A percentile compares a stretch with the other conserved stretches of the same genome.
Conservation (phyloP, 202 grass and related monocot species). For the Panicum virgatum region DNA sequence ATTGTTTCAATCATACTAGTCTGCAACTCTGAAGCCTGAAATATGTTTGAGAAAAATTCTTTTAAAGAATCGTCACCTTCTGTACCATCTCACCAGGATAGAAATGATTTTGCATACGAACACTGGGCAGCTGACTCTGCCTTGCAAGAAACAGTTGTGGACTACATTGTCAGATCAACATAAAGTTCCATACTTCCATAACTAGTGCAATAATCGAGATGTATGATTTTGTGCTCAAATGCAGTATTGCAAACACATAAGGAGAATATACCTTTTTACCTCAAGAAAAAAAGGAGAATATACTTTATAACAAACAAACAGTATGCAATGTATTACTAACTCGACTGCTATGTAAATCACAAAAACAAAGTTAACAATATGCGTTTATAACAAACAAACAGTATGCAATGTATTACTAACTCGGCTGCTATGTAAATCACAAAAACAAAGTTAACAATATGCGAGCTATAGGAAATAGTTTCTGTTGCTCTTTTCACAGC, state of each 20-base stretch:
- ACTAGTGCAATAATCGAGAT: neutral
- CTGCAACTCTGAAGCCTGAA: conserved; percentile 91
- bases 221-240: neutral
- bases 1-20: conserved; percentile 88
- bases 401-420: neutral
- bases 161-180: neutral
- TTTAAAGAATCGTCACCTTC: conserved; percentile 18
- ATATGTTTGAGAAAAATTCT: conserved; percentile 20
- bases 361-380: neutral
- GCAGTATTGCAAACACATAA: neutral
- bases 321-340: neutral
- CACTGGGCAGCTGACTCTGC: neutral
- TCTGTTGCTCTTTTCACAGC: neutral
- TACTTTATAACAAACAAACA: neutral
- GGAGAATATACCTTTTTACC: neutral
- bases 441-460: neutral
- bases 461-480: neutral
- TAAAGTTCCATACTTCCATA: conserved; percentile 22
- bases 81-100: conserved; percentile 1
- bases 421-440: neutral
- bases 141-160: neutral
- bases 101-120: neutral
- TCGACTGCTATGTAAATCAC: neutral
- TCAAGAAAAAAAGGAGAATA: too few species aligned
- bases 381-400: neutral